Percentiles rank a stretch among this genome's conserved stretches.
Evolutionary conservation across 108 stramenopile species (phyloP).

Genomic region (Mediolabrus comicus): DNA sequence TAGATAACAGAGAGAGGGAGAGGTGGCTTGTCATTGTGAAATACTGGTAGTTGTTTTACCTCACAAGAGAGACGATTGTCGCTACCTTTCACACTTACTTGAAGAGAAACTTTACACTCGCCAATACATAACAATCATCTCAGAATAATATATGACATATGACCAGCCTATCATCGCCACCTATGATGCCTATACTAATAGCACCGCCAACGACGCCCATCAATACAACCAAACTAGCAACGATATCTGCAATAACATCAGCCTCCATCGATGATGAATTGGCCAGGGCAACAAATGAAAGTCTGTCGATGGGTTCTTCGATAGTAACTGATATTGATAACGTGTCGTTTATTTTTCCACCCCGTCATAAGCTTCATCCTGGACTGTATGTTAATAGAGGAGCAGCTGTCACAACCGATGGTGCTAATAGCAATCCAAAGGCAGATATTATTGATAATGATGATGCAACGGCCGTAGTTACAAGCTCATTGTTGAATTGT

Average conservation of each 20-base stretch:
- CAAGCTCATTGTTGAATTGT: not conserved
- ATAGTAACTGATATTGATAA: conserved; percentile 10
- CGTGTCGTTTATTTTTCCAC: conserved; percentile 16
- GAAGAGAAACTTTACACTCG: no score
- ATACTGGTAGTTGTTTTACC: no score
- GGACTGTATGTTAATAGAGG: conserved; percentile 29
- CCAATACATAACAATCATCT: no score
- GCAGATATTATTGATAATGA: no score
- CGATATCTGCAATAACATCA: not conserved
- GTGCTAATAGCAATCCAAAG: no score
- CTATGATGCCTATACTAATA: not conserved
- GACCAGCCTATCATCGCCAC: not conserved
- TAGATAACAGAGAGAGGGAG: no score
- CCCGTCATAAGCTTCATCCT: conserved; percentile 18
- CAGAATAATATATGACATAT: not conserved
- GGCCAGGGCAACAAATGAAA: conserved; percentile 8
- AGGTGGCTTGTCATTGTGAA: no score
- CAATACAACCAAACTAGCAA: no score
- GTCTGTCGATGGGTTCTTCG: conserved; percentile 22
- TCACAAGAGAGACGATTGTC: no score
- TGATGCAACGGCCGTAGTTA: not conserved
- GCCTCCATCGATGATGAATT: conserved; percentile 27
- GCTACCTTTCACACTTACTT: no score
- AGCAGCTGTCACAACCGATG: not conserved
- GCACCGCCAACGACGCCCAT: not conserved